Base-by-base conservation (phyloP, 305 asterid genomes). In the Vinca major region DNA sequence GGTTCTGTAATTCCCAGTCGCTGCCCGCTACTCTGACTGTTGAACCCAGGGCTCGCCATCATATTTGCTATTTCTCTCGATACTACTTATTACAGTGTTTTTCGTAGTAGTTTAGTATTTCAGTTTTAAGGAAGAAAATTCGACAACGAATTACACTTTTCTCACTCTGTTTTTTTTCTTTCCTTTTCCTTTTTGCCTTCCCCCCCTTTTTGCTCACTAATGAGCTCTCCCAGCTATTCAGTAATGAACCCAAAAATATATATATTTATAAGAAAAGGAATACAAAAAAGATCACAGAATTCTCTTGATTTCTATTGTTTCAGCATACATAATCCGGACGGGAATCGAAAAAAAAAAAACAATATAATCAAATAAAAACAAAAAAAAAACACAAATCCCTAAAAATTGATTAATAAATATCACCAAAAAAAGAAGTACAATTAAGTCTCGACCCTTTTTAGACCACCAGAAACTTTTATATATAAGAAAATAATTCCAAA, bases 1-100 rank as follows among this genome's bases (percentile, higher is more conserved):
- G 78, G 78, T 49, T 74, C 74, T 17, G 78, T 74, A 14, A 69
- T 74, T 62, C 78, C 78, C 7, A 75, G 64, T 13, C 75, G 43
- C 16, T 60, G 79, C 40, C 75, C 75, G 0, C 44, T 69, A 51
- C 63, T 65, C 69, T 70, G 75, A 65, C 62, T 26, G 33, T 26
- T 26, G 33, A 26, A 26, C 33, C 33, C 33, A 26, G 33, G 33
- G 33, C 33, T 43, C 44, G 72, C 71, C 79, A 75, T 75, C 7
- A 26, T 60, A 50, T n/a, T 20, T 41, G 67, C 55, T 50, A n/a
- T 33, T 7, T 36, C 1, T 41, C 37, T 65, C 21, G 41, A 53
- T 21, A 50, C 48, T 70, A 26, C 33, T 26, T 53, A 62, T 53
- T 52, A 48, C 26, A 14, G 26, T 48, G 63, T 50, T 8, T 12